Base-by-base conservation (phyloP, 192 early-diverging fungal genomes). In the Backusella sp. region DNA sequence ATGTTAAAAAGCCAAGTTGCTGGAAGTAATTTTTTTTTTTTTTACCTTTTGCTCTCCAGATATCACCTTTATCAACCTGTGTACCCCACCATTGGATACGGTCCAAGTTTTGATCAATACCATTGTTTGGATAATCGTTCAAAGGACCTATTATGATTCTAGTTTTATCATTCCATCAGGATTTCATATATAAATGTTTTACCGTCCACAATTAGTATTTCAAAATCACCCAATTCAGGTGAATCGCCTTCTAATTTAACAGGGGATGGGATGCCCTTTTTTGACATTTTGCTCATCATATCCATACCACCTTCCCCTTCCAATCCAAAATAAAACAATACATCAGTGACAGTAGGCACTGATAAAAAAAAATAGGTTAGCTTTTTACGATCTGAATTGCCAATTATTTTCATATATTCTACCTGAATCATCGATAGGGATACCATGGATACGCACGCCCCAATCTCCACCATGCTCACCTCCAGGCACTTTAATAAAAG, bases 271-370 rank as follows among this genome's bases (percentile, higher is more conserved):
- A 81, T 65, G 11, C 79, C 83, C 77, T 78, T 39, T 76, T 72
- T 65, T 26, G 75, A 72, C 30, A 81, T 56, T 17, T 72, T 71
- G 36, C 79, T 75, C 5, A 79, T 69, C 49, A 92, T 72, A n/a
- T 89, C 73, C 69, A 93, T 75, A 11, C 86, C 72, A 8, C 93
- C 94, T 26, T 90, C 84, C 6, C 92, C 94, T 68, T 96, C 93
- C 4, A 96, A 76, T 0, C 89, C 93, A 76, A 91, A 83, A 77
- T 96, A 96, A 79, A 93, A 98, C 23, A 93, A 74, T 14, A 94
- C 56, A 49, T 90, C 74, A 30, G 68, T 41, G 14, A 70, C 6
- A 21, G 68, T 14, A 26, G 17, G 11, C 12, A 35, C 46, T 49
- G 6, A 49, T 49, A n/a, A 49, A n/a, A n/a, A n/a, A n/a, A n/a